These are phyloP conservation scores for Hypomontagnella monticulosa DNA, from an alignment of 495 filamentous ascomycete genomes.

Conservation along the genomic window DNA sequence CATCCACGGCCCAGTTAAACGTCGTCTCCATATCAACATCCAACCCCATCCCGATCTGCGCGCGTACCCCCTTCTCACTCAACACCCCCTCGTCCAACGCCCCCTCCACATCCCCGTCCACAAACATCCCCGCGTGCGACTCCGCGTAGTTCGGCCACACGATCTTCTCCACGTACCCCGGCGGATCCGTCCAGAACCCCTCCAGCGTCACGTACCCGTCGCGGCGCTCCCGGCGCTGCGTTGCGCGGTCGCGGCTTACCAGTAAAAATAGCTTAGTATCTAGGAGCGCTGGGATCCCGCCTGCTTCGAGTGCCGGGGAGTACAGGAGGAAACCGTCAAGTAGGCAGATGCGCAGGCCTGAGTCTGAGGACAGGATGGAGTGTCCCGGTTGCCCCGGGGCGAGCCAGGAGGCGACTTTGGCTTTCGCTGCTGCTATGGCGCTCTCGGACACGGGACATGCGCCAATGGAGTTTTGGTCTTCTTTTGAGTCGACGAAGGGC, in stretches of 20 bases:
- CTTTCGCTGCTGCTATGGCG: slow-evolving; percentile 50
- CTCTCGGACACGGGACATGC: slow-evolving; percentile 54
- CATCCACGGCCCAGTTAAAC: slow-evolving; percentile 64
- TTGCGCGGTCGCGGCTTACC: slow-evolving; percentile 67
- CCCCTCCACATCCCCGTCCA: slow-evolving; percentile 69
- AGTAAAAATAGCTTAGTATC: slow-evolving; percentile 81
- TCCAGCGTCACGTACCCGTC: slow-evolving; percentile 87
- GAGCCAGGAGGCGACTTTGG: slow-evolving; percentile 55
- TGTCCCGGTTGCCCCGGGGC: slow-evolving; percentile 47
- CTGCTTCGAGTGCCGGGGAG: slow-evolving; percentile 49
- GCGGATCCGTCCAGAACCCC: slow-evolving; percentile 94
- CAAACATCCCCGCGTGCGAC: slow-evolving; percentile 80
- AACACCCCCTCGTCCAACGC: slow-evolving; percentile 56
- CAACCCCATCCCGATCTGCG: slow-evolving; percentile 38
- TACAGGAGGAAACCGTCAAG: slow-evolving; percentile 90
- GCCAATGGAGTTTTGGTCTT: slow-evolving; percentile 76
- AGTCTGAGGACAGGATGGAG: slow-evolving; percentile 32
- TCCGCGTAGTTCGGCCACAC: slow-evolving; percentile 94
- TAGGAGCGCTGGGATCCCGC: slow-evolving; percentile 63
- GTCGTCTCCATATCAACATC: slow-evolving; percentile 62
- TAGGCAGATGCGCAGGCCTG: slow-evolving; percentile 61
- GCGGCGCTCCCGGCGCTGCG: slow-evolving; percentile 73
- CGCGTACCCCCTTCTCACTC: slow-evolving; percentile 55
- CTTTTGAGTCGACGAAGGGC: slow-evolving; percentile 71
- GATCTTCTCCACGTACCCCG: slow-evolving; percentile 91